These are phyloP conservation scores for Dispira simplex DNA, from an alignment of 192 early-diverging fungal species.

Conservation along the genomic window DNA sequence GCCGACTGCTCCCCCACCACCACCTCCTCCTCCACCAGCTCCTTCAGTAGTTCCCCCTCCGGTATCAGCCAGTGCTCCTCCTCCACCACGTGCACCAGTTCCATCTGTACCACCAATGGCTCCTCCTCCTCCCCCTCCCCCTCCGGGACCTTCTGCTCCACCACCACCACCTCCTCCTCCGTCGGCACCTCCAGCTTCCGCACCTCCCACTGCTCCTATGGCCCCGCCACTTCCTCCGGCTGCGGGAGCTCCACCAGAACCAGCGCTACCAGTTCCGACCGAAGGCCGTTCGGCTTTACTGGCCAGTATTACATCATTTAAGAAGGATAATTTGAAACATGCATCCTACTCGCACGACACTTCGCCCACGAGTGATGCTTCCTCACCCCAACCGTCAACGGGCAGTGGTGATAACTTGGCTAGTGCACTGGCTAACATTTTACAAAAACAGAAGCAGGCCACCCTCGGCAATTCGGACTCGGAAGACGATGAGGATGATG, in stretches of 20 bases:
- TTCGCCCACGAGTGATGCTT: slow-evolving; percentile 10
- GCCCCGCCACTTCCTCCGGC: slow-evolving; percentile 12
- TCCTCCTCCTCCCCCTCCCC: slow-evolving; percentile 6
- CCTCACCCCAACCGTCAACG: slow-evolving; percentile 10
- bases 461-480: slow-evolving; percentile 28
- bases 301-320: slow-evolving; percentile 10
- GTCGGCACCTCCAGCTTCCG: background rate
- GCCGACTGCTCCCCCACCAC: background rate
- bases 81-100: slow-evolving; percentile 18
- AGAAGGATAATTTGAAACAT: slow-evolving; percentile 5
- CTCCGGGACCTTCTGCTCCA: background rate
- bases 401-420: slow-evolving; percentile 23
- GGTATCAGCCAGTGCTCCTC: slow-evolving; percentile 14
- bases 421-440: slow-evolving; percentile 26
- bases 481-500: slow-evolving; percentile 27
- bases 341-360: slow-evolving; percentile 6
- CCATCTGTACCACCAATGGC: slow-evolving; percentile 14
- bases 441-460: slow-evolving; percentile 27
- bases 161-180: slow-evolving; percentile 10
- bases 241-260: slow-evolving; percentile 15
- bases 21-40: slow-evolving; percentile 12
- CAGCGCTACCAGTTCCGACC: slow-evolving; percentile 9
- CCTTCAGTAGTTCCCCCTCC: slow-evolving; percentile 6
- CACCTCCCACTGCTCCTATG: slow-evolving; percentile 13
- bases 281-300: slow-evolving; percentile 12